These are phyloP conservation scores for Wickerhamiella cacticola DNA, from an alignment of 805 yeast genomes.

Conservation along the genomic window DNA sequence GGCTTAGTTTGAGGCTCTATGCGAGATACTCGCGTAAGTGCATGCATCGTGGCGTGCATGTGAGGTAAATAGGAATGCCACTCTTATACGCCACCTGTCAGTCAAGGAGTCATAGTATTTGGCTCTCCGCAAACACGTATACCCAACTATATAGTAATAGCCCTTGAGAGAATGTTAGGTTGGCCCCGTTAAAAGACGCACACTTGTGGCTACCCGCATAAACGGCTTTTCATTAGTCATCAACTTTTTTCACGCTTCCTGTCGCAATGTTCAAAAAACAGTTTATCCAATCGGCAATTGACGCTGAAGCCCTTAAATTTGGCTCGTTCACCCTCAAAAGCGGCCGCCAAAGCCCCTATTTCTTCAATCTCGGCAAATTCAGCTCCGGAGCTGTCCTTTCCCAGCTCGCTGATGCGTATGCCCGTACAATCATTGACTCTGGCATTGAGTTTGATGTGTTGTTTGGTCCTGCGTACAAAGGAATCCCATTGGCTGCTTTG, in stretches of 20 bases:
- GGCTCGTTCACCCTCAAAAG: constrained; percentile 84
- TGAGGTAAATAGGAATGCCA: too few relatives aligned
- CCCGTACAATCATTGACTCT: constrained; percentile 69
- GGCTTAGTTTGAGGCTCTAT: too few relatives aligned
- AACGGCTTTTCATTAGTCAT: background rate
- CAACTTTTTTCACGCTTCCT: background rate
- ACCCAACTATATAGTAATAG: too few relatives aligned
- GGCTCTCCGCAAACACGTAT: too few relatives aligned
- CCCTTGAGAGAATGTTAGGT: too few relatives aligned
- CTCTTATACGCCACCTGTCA: too few relatives aligned
- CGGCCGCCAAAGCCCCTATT: constrained; percentile 91
- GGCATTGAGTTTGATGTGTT: constrained; percentile 78
- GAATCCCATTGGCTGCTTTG: constrained; percentile 88
- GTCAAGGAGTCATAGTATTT: too few relatives aligned
- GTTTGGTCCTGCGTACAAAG: constrained; percentile 97
- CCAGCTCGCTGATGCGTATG: constrained; percentile 79
- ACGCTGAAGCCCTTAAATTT: constrained; percentile 70
- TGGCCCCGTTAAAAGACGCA: background rate
- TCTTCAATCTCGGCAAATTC: constrained; percentile 88
- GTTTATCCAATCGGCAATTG: constrained; percentile 73
- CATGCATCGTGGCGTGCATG: too few relatives aligned
- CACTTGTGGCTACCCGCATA: background rate
- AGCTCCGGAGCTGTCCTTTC: constrained; percentile 66
- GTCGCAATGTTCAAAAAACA: constrained; percentile 38
- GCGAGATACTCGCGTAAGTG: too few relatives aligned